phyloP scores from a whole-genome alignment of 768 basidiomycete species.

The Suillus fuscotomentosus region DNA sequence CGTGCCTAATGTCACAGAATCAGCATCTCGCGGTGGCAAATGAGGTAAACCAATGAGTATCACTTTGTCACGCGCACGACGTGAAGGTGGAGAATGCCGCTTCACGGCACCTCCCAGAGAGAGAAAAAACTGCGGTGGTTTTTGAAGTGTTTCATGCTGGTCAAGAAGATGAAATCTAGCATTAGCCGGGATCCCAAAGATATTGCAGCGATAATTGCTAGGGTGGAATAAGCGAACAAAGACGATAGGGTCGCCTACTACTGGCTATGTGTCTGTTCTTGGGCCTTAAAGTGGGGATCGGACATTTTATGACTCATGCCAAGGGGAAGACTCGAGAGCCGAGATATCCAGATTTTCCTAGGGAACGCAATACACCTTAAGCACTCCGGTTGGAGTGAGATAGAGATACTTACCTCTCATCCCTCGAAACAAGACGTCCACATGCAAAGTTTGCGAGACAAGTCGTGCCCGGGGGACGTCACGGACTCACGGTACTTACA shows the following conservation, averaged over 20 bases:
- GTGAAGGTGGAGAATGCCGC: not conserved
- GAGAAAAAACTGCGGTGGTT: not conserved
- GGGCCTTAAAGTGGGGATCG: not conserved
- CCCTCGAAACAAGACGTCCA: too few relatives aligned
- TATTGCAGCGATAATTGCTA: not conserved
- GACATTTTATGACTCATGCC: not conserved
- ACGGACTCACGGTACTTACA: too few relatives aligned
- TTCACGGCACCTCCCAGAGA: not conserved
- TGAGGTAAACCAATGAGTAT: not conserved
- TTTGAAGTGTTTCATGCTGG: not conserved
- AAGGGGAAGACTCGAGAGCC: not conserved
- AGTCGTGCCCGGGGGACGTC: not conserved
- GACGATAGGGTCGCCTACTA: not conserved
- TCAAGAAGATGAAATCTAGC: not conserved
- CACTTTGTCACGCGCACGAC: not conserved
- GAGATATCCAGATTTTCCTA: not conserved
- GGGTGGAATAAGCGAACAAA: not conserved
- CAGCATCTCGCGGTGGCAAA: too few relatives aligned
- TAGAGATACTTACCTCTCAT: not conserved
- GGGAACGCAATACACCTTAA: not conserved
- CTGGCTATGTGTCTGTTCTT: not conserved
- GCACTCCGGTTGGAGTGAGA: not conserved
- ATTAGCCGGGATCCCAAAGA: not conserved
- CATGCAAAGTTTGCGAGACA: not conserved
- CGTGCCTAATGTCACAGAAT: not conserved